A percentile compares a stretch with the other conserved stretches of the same genome.
phyloP scores from a whole-genome alignment of 345 rosid genomes.

The Fremontodendron californicum region DNA sequence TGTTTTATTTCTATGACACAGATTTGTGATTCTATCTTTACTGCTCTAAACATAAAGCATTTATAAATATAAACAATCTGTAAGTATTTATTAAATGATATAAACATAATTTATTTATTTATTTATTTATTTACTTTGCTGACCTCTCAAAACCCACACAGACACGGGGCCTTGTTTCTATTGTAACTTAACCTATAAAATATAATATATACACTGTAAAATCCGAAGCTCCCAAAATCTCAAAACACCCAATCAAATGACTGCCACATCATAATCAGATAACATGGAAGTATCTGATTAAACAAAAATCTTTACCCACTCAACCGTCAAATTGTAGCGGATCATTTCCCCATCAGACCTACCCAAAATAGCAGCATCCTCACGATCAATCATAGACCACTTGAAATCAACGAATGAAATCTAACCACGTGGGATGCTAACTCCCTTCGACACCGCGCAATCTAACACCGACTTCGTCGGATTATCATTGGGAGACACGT shows the following conservation, averaged over 20 bases:
- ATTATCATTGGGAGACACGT: slow-evolving; percentile 19
- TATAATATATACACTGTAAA: neutral
- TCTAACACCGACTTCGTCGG: slow-evolving; percentile 26
- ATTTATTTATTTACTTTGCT: no score
- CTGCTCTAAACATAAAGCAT: no score
- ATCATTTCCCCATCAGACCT: slow-evolving; percentile 7
- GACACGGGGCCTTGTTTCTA: no score
- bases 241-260: neutral
- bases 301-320: fast-evolving
- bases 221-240: neutral
- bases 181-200: neutral
- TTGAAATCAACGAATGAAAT: neutral
- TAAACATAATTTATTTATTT: no score
- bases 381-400: neutral
- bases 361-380: neutral
- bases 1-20: no score
- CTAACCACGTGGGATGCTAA: slow-evolving; percentile 18
- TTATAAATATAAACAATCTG: no score
- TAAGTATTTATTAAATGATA: no score
- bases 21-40: no score
- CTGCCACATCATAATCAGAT: neutral
- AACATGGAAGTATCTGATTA: neutral
- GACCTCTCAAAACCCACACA: no score
- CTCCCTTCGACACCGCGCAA: slow-evolving; percentile 31
- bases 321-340: neutral